A percentile compares a stretch with the other conserved stretches of the same genome.
These are phyloP conservation scores for Forsythia suspensa DNA, from an alignment of 257 asterid genomes.

Conservation along the genomic window DNA sequence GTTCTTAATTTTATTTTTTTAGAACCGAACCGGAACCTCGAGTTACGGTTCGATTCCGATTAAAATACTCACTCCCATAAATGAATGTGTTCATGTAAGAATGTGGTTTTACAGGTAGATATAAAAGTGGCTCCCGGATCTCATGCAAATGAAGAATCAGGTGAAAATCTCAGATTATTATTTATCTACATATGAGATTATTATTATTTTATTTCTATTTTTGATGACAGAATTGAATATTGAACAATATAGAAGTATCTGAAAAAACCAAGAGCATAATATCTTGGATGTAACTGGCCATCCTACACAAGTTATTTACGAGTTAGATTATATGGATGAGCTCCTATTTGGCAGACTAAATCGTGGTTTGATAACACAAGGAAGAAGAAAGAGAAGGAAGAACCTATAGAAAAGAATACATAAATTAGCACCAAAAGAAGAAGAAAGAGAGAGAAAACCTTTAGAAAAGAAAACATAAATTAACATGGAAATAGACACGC, in stretches of 20 bases:
- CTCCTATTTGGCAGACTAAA: neutral
- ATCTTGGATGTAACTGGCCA: neutral
- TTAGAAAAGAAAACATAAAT: neutral
- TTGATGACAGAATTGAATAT: neutral
- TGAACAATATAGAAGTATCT: neutral
- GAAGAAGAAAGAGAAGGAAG: no score
- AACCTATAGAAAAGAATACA: no score
- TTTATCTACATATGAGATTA: neutral
- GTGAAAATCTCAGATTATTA: constrained; percentile 32
- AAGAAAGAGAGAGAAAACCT: neutral
- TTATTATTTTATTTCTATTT: neutral
- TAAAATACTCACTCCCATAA: no score
- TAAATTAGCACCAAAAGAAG: no score
- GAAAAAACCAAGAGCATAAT: constrained; percentile 5
- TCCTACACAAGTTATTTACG: neutral
- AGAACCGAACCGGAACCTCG: no score
- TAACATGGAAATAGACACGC: neutral
- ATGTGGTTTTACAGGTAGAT: constrained; percentile 62
- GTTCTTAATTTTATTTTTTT: no score
- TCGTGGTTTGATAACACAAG: neutral
- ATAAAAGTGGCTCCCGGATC: constrained; percentile 95
- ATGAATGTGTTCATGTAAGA: neutral
- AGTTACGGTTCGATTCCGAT: no score
- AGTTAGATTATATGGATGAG: neutral
- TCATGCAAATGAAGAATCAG: constrained; percentile 90